Percentiles rank a stretch among this genome's conserved stretches.
Evolutionary conservation across 345 rosid species (phyloP).

Genomic region (Ceriops tagal): DNA sequence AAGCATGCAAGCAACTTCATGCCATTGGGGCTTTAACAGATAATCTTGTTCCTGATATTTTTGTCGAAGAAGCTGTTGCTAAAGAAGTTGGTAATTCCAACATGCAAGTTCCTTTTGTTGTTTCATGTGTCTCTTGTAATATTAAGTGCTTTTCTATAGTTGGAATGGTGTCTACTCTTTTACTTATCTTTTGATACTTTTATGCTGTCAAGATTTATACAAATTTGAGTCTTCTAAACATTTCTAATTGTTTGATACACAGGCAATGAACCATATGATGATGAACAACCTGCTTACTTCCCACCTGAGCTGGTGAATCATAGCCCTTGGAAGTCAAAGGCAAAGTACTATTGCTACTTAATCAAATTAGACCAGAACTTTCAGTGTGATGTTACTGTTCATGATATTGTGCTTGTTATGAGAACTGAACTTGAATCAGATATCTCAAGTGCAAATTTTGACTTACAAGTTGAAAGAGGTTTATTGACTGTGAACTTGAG

Average conservation of each 20-base stretch:
- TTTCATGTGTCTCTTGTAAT: not conserved
- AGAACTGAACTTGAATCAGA: slow-evolving; percentile 53
- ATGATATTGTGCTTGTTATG: slow-evolving; percentile 54
- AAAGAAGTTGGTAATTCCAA: slow-evolving; percentile 39
- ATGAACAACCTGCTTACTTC: slow-evolving; percentile 63
- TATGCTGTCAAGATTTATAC: not conserved
- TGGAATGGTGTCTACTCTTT: not conserved
- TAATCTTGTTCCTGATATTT: slow-evolving; percentile 74
- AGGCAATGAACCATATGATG: slow-evolving; percentile 42
- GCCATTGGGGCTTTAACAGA: slow-evolving; percentile 66
- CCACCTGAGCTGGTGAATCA: slow-evolving; percentile 63
- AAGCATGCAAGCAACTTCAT: slow-evolving; percentile 81
- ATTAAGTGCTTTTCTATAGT: not conserved
- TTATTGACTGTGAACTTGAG: slow-evolving; percentile 41
- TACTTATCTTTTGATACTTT: not conserved
- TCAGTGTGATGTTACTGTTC: slow-evolving; percentile 32
- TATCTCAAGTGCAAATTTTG: slow-evolving; percentile 30
- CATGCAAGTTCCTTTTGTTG: not conserved
- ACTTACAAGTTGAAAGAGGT: slow-evolving; percentile 58
- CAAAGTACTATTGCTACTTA: slow-evolving; percentile 50
- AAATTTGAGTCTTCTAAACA: not conserved
- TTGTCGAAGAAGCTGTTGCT: slow-evolving; percentile 45
- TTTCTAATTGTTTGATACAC: slow-evolving; percentile 13
- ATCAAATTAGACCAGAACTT: slow-evolving; percentile 48
- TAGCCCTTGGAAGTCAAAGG: slow-evolving; percentile 15